Conservation (phyloP, 192 early-diverging fungal genomes). For the Mortierella alpina region DNA sequence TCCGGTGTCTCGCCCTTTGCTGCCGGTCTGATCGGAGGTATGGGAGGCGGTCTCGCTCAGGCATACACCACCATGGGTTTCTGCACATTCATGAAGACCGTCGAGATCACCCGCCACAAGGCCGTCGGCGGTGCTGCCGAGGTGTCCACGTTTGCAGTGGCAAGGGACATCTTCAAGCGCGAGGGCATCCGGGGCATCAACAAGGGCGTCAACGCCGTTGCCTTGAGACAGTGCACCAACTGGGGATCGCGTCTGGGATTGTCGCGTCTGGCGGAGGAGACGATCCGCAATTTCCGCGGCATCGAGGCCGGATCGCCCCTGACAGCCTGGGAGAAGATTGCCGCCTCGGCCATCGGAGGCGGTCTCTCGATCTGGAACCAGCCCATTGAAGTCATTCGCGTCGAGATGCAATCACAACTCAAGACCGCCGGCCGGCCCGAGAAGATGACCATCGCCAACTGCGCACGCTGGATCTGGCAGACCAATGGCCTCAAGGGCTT, state of each 20-base stretch:
- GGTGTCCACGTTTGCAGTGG: conserved; percentile 85
- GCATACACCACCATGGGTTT: conserved; percentile 99
- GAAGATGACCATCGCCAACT: conserved; percentile 88
- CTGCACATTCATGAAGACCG: conserved; percentile 99
- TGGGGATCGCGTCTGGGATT: conserved; percentile 98
- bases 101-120: conserved; percentile 98
- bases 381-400: conserved; percentile 98
- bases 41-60: conserved; percentile 94
- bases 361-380: conserved; percentile 98
- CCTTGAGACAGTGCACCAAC: conserved; percentile 96
- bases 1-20: conserved; percentile 68
- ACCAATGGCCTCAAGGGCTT: conserved; percentile 93
- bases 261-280: conserved; percentile 78
- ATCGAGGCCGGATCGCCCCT: conserved; percentile 55
- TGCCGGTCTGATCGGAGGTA: conserved; percentile 92
- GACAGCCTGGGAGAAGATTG: conserved; percentile 68
- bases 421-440: conserved; percentile 89
- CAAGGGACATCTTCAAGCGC: conserved; percentile 87
- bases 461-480: conserved; percentile 91
- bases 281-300: conserved; percentile 68
- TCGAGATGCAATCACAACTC: conserved; percentile 98
- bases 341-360: conserved; percentile 89
- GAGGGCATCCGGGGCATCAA: conserved; percentile 98
- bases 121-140: conserved; percentile 63
- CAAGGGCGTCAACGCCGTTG: conserved; percentile 99